Evolutionary conservation across 2,329 filamentous ascomycete species (phyloP).

Genomic region (Sclerotinia glacialis): DNA sequence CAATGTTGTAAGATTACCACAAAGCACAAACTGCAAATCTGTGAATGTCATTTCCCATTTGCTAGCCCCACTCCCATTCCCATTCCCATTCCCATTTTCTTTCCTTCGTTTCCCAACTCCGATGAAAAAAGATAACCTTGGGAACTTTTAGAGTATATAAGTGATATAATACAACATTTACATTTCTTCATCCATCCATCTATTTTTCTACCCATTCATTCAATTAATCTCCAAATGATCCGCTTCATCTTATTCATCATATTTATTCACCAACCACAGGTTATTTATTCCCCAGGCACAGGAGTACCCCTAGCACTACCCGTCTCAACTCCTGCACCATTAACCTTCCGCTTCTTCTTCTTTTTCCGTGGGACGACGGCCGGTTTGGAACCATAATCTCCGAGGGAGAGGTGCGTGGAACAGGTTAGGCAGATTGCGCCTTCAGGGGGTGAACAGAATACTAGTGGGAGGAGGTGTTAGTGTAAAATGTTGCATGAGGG

Average conservation of each 20-base stretch:
- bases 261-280: slow-evolving; percentile 47
- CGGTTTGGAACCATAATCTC: slow-evolving; percentile 71
- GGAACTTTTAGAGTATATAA: background rate
- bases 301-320: slow-evolving; percentile 61
- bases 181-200: too few species aligned
- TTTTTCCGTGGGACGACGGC: slow-evolving; percentile 70
- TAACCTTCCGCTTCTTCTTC: slow-evolving; percentile 70
- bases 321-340: slow-evolving; percentile 53
- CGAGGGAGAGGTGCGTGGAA: slow-evolving; percentile 73
- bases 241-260: background rate
- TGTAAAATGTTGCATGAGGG: background rate
- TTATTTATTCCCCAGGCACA: slow-evolving; percentile 41
- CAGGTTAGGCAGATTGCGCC: slow-evolving; percentile 77
- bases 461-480: slow-evolving; percentile 34
- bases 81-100: background rate
- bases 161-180: too few species aligned
- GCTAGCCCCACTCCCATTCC: too few species aligned
- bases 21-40: too few species aligned
- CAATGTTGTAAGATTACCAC: background rate
- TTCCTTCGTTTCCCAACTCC: background rate
- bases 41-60: too few species aligned
- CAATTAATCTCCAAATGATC: background rate
- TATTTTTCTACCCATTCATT: background rate
- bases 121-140: too few species aligned
- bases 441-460: slow-evolving; percentile 70